phyloP scores from a whole-genome alignment of 306 rosid species.

The Inga laurina region DNA sequence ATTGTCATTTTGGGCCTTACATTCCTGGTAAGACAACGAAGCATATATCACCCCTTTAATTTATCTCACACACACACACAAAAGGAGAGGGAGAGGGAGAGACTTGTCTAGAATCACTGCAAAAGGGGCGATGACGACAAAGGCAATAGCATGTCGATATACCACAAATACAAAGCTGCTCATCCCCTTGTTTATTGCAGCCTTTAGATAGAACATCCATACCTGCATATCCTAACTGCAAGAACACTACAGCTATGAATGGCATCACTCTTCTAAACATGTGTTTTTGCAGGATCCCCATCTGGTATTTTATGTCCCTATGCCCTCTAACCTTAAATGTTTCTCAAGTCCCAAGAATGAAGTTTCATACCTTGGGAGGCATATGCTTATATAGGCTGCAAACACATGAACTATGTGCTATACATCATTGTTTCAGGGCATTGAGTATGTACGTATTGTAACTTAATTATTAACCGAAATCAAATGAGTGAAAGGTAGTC shows the following conservation, averaged over 20 bases:
- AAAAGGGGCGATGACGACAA: conserved; percentile 66
- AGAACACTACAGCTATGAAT: conserved; percentile 75
- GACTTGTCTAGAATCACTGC: conserved; percentile 82
- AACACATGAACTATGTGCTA: background rate
- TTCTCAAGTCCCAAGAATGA: conserved; percentile 42
- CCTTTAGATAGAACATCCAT: conserved; percentile 89
- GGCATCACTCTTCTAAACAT: conserved; percentile 55
- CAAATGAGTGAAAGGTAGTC: conserved; percentile 23
- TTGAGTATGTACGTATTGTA: conserved; percentile 21
- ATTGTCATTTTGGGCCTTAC: conserved; percentile 89
- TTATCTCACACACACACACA: background rate
- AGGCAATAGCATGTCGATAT: conserved; percentile 85
- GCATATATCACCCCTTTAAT: conserved; percentile 16
- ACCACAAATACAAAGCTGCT: conserved; percentile 89
- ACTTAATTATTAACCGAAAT: conserved; percentile 32
- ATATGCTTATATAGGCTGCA: conserved; percentile 36
- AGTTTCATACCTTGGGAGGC: conserved; percentile 2
- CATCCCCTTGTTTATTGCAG: conserved; percentile 88
- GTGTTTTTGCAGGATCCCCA: conserved; percentile 31
- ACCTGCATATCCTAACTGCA: conserved; percentile 90
- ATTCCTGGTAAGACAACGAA: conserved; percentile 57
- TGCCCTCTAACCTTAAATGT: conserved; percentile 14
- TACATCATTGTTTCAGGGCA: background rate
- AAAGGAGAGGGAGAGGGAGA: background rate
- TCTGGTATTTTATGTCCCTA: conserved; percentile 31